Base-by-base conservation (phyloP, 2,329 filamentous ascomycete genomes). In the Xylariaceae sp. region DNA sequence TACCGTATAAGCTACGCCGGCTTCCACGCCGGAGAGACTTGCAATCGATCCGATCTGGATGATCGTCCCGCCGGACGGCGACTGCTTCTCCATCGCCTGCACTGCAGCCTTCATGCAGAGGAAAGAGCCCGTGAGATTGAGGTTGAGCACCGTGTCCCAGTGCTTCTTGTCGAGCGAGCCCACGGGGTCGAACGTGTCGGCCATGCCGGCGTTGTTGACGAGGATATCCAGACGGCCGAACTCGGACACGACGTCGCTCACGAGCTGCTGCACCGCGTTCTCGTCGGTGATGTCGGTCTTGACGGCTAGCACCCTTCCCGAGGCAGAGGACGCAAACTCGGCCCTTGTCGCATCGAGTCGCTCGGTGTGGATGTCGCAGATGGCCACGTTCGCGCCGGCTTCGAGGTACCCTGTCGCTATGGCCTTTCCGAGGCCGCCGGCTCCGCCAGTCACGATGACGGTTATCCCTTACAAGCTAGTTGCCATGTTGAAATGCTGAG, bases 51-150 rank as follows among this genome's bases (percentile, higher is more conserved):
- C 38, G 36, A 59, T 59, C 42, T 50, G 57, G 39, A 60, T 52
- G 42, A 56, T 52, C 16, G 50, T 47, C 4, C 47, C 48, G 8
- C 44, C 62, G 38, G 28, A 15, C 47, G 40, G 59, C 18, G 39
- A 56, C 49, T 69, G 64, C 39, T 64, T 60, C 39, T 75, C 53
- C 49, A 78, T 70, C 42, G 68, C 64, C 22, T 64, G 67, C 6
- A 80, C 65, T 6, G 72, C 74, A 3, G 68, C 56, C 54, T 76
- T 75, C 41, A 66, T 73, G 37, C 76, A 61, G 34, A 79, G 53
- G 40, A 72, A 76, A 0, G 74, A 67, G 0, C 74, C 78, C 6
- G 73, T 81, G 24, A 80, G 58, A 50, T 82, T 82, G 45, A 81
- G 62, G 11, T 64, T 66, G 29, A 83, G 65, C 4, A 81, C 71